Evolutionary conservation across 345 rosid species (phyloP).

Genomic region (Populus alba): DNA sequence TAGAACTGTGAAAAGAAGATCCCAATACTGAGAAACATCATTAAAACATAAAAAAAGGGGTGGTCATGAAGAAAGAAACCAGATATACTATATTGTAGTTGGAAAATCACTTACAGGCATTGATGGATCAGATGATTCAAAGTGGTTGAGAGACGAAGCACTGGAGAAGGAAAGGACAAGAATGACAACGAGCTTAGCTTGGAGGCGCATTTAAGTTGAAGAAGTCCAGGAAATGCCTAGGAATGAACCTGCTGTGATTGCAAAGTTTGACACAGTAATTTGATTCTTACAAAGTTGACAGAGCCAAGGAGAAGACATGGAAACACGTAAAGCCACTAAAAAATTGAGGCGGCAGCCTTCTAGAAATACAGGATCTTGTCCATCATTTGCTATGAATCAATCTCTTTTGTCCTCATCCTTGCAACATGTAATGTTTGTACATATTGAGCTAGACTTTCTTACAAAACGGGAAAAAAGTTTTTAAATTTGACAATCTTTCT

Average conservation of each 20-base stretch:
- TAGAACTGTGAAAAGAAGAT: too few species aligned
- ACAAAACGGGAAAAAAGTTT: not conserved
- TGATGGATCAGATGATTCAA: not conserved
- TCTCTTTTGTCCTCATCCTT: not conserved
- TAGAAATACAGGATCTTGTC: not conserved
- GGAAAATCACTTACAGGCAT: constrained; percentile 11
- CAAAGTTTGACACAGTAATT: not conserved
- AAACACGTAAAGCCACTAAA: not conserved
- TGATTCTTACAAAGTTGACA: not conserved
- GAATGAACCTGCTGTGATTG: not conserved
- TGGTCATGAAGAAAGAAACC: too few species aligned
- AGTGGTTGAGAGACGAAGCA: not conserved
- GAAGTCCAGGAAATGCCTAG: not conserved
- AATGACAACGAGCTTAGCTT: not conserved
- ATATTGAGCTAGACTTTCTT: not conserved
- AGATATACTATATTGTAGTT: too few species aligned
- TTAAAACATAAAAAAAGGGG: too few species aligned
- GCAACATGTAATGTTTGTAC: not conserved
- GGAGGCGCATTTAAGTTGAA: not conserved
- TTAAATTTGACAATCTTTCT: too few species aligned
- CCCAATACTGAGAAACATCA: not conserved
- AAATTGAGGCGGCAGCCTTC: not conserved
- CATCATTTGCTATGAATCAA: not conserved
- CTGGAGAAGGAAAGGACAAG: not conserved
- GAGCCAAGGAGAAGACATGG: not conserved